Conservation (phyloP, 129 eudicot genomes). For the Erigeron canadensis region DNA sequence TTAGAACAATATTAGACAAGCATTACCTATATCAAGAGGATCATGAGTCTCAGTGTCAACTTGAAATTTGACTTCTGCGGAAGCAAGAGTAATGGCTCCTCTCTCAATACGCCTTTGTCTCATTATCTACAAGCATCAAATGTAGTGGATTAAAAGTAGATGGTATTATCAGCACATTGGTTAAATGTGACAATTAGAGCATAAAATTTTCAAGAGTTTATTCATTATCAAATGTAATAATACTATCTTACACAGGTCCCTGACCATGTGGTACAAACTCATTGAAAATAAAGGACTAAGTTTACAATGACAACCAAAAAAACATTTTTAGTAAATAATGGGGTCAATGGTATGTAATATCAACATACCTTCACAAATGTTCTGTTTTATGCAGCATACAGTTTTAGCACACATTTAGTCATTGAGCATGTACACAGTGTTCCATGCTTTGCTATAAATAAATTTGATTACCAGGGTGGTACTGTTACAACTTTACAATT, state of each 20-base stretch:
- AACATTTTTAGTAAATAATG: background rate
- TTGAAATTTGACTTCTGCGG: constrained; percentile 97
- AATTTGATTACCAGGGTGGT: too few species aligned
- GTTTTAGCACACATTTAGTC: too few species aligned
- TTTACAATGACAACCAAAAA: background rate
- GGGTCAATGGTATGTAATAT: too few species aligned
- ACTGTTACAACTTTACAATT: too few species aligned
- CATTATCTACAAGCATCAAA: constrained; percentile 62
- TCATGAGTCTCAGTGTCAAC: constrained; percentile 99
- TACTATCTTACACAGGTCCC: background rate
- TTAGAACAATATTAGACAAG: background rate
- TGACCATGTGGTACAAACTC: constrained; percentile 15
- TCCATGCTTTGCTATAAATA: too few species aligned
- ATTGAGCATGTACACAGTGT: too few species aligned
- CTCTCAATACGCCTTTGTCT: constrained; percentile 93
- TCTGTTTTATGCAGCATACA: too few species aligned
- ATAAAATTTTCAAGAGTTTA: constrained; percentile 8
- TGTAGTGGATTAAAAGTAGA: background rate
- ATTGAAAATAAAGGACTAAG: background rate
- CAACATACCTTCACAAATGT: too few species aligned
- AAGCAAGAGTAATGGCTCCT: constrained; percentile 98
- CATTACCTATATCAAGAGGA: constrained; percentile 92
- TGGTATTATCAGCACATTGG: background rate
- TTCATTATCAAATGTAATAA: background rate
- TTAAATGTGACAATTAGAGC: background rate